Conservation (phyloP, 371 early-diverging fungal genomes). For the Mortierella sp. region DNA sequence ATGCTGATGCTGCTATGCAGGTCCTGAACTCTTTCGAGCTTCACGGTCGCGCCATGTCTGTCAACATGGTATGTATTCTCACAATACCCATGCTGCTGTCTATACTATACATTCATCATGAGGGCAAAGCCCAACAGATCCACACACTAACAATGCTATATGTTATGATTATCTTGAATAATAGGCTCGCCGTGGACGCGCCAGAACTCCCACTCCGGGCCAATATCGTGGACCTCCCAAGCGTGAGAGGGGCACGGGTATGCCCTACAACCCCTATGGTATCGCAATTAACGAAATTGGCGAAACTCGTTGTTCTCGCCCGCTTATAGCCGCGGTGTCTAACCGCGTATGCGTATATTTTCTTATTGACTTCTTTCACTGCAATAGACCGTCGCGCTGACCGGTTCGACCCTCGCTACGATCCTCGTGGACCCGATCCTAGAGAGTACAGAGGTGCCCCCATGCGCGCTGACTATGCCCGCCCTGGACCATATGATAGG, state of each 20-base stretch:
- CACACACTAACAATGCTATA: neutral
- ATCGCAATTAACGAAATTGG: conserved; percentile 20
- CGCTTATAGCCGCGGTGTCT: neutral
- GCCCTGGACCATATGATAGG: conserved; percentile 60
- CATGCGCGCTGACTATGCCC: conserved; percentile 44
- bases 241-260: conserved; percentile 55
- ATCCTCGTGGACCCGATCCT: conserved; percentile 57
- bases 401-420: conserved; percentile 69
- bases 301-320: conserved; percentile 46
- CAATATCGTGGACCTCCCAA: conserved; percentile 89
- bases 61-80: conserved; percentile 72
- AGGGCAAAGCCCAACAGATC: neutral
- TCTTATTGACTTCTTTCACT: neutral
- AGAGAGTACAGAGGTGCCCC: conserved; percentile 50
- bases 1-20: conserved; percentile 79
- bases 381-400: conserved; percentile 65
- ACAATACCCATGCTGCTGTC: neutral
- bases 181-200: conserved; percentile 78
- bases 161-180: neutral
- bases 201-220: conserved; percentile 91
- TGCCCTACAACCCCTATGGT: conserved; percentile 36
- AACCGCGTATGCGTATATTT: neutral
- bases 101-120: neutral
- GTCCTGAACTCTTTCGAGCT: conserved; percentile 76
- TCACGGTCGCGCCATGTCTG: conserved; percentile 80